phyloP scores from a whole-genome alignment of 768 basidiomycete species.

The Saitozyma sp. region DNA sequence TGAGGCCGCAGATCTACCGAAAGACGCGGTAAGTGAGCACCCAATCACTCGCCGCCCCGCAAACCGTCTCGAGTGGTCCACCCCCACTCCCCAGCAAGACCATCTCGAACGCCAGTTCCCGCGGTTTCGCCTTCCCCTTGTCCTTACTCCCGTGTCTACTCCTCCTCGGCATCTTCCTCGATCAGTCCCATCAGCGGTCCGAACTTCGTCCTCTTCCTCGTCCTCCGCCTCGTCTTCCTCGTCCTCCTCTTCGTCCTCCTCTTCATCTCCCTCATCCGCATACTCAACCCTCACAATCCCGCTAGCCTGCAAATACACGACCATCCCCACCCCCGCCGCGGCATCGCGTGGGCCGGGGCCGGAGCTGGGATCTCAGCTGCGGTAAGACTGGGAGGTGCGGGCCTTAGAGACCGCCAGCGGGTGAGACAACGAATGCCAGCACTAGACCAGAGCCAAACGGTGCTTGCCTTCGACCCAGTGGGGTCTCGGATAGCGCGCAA shows the following conservation, averaged over 20 bases:
- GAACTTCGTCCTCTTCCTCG: slow-evolving; percentile 6
- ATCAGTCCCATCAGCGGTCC: slow-evolving; percentile 6
- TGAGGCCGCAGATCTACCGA: no score
- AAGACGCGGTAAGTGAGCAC: no score
- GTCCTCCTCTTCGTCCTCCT: slow-evolving; percentile 9
- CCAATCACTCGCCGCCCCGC: slow-evolving; percentile 78
- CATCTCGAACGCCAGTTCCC: slow-evolving; percentile 48
- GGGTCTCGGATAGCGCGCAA: no score
- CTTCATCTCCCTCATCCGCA: slow-evolving; percentile 30
- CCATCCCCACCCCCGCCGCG: slow-evolving; percentile 32
- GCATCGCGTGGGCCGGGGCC: slow-evolving; percentile 20
- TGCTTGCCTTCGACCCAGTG: no score
- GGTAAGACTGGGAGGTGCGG: no score
- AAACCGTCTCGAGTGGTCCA: slow-evolving; percentile 82
- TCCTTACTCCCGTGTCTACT: no score
- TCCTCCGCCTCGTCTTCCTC: slow-evolving; percentile 16
- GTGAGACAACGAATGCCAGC: no score
- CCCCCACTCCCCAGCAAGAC: slow-evolving; percentile 68
- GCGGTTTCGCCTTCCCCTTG: no score
- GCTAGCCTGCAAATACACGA: slow-evolving; percentile 38
- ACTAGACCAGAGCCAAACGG: not conserved
- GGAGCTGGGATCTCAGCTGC: no score
- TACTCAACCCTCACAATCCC: slow-evolving; percentile 40
- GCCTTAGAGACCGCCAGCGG: no score
- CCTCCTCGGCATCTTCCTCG: no score